Evolutionary conservation across 768 basidiomycete species (phyloP).

Genomic region (Auriculariales sp.): DNA sequence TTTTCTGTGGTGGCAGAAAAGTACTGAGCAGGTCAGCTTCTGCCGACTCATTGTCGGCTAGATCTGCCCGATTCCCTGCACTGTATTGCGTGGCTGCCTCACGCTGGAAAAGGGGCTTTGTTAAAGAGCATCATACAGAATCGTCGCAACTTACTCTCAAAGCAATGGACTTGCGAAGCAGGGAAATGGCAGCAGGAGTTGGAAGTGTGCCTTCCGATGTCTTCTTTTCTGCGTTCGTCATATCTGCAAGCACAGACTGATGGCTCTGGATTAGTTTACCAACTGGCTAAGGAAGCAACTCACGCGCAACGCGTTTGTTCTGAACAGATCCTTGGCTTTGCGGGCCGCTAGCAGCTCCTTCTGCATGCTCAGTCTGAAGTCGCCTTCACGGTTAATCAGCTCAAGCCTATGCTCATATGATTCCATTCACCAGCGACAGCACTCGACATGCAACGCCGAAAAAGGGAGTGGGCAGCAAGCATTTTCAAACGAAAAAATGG

Average conservation of each 20-base stretch:
- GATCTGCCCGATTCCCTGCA: conserved; percentile 44
- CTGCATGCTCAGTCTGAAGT: no score
- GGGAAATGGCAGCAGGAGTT: conserved; percentile 32
- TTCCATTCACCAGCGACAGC: no score
- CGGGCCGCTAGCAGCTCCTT: no score
- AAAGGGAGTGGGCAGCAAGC: no score
- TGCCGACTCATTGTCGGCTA: conserved; percentile 43
- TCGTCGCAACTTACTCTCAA: conserved; percentile 37
- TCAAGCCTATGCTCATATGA: no score
- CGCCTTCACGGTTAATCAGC: no score
- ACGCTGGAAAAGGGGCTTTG: conserved; percentile 20
- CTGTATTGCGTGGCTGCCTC: conserved; percentile 45
- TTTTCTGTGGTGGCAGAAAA: conserved; percentile 46
- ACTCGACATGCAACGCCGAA: no score
- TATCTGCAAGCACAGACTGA: conserved; percentile 58
- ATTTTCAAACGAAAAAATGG: no score
- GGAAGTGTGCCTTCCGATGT: conserved; percentile 25
- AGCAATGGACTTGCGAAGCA: conserved; percentile 42
- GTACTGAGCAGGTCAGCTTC: conserved; percentile 41
- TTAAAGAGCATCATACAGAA: neutral
- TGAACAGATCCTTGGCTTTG: no score
- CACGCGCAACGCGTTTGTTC: no score
- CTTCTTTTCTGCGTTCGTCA: conserved; percentile 52
- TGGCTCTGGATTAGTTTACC: no score
- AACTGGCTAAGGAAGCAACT: no score